Evolutionary conservation across 441 rosid species (phyloP).

Genomic region (Populus tomentosa): DNA sequence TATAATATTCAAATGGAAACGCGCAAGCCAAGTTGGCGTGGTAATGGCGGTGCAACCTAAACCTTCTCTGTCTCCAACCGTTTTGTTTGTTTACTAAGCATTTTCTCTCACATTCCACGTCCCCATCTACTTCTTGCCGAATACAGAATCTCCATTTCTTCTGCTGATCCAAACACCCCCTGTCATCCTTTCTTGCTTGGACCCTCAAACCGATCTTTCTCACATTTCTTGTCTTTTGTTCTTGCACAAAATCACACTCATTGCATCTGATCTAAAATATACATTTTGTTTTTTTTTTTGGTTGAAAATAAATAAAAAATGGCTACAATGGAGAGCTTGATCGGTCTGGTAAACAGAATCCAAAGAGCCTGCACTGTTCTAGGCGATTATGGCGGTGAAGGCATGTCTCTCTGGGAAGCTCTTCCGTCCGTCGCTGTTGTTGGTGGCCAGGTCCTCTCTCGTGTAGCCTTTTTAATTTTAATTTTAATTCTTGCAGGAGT

Average conservation of each 20-base stretch:
- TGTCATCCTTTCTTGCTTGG: not conserved
- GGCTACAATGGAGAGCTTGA: slow-evolving; percentile 97
- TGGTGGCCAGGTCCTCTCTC: slow-evolving; percentile 79
- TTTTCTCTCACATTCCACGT: no score
- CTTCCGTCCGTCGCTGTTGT: slow-evolving; percentile 97
- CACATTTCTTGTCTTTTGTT: not conserved
- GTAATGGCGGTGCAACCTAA: no score
- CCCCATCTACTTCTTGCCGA: not conserved
- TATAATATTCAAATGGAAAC: no score
- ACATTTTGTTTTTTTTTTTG: not conserved
- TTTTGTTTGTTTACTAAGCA: no score
- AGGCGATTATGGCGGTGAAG: slow-evolving; percentile 98
- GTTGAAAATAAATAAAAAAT: slow-evolving; percentile 21
- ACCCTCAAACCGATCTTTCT: not conserved
- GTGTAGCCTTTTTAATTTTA: not conserved
- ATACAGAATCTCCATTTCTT: not conserved
- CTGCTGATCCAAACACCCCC: slow-evolving; percentile 1
- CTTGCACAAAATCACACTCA: not conserved
- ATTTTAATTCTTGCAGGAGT: not conserved
- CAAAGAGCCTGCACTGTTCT: slow-evolving; percentile 64
- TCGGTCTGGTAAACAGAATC: slow-evolving; percentile 91
- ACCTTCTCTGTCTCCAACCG: no score
- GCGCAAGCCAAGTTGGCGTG: no score
- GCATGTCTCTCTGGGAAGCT: slow-evolving; percentile 99
- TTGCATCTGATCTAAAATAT: slow-evolving; percentile 23